Base-by-base conservation (phyloP, 148 eudicot species). In the Arbutus unedo region DNA sequence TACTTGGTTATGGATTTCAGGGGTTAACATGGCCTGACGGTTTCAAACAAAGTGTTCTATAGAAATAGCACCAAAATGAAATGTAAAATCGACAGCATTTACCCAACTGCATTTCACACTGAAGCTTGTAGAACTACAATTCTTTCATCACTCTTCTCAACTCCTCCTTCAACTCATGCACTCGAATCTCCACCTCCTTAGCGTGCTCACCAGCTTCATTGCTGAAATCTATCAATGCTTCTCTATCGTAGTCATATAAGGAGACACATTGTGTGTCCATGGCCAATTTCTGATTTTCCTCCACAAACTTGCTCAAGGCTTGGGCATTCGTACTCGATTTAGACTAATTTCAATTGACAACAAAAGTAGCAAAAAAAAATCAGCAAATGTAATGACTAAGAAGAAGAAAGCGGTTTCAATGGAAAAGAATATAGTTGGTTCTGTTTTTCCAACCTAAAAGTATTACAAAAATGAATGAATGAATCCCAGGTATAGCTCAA, bases 191-290 rank as follows among this genome's bases (percentile, higher is more conserved):
- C 2, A 94, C 95, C 78, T 91, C 90, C 86, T 89, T 91, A 0
- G 99, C 97, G 45, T 92, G 88, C 82, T 91, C 93, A 86, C 94
- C 98, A 0, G 93, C 96, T 86, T 96, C 99, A 72, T 96, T 91
- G 7, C 94, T 97, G 43, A 94, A 96, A 83, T 94, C 99, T 98
- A 94, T 94, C 83, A 96, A 85, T 5, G 92, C 98, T 82, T 94
- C 97, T 0, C 98, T 89, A 78, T 96, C 99, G 3, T 81, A 91
- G 81, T 94, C 97, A 25, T 96, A 96, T 44, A 96, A 87, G 4
- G 90, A 79, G 76, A 95, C 81, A 77, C 99, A 96, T 82, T n/a
- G n/a, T n/a, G n/a, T n/a, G n/a, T 94, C 98, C 70, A 3, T 66
- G 4, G 98, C 98, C 86, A 94, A 85, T 74, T 87, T 94, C 87